Evolutionary conservation across 345 rosid genomes (phyloP), one percentile per base, ranked within the genome.

Genomic region (Anastatica hierochuntica): DNA sequence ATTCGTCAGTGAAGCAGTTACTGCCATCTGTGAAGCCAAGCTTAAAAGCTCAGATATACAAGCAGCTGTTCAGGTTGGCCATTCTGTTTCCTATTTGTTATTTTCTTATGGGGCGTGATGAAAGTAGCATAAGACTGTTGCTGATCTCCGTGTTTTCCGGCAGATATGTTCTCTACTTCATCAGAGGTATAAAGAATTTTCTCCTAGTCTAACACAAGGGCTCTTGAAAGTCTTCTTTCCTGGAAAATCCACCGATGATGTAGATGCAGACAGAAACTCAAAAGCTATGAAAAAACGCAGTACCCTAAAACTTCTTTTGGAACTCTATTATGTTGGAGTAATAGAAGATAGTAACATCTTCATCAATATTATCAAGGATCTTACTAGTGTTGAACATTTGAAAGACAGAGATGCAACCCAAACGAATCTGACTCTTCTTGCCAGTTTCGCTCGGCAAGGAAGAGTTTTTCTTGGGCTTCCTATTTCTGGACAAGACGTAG

Each of bases 221-320:
- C 94, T 94, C 47, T 55, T 81, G 74, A 88, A 85, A 76, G 74
- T 88, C 45, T 94, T 88, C 76, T 77, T 74, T 65, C 99, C 90
- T 67, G 97, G 94, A 76, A 94, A 94, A 75, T 72, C 97, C 36
- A 82, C 74, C 15, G 95, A 94, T 44, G 97, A 94, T 67, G 58
- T 78, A 56, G 99, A 94, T 30, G 84, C 74, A 7, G 99, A 94
- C 60, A 79, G 67, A 70, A 88, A 80, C 69, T 74, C 76, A 53
- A 94, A 82, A 73, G 94, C 97, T 63, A 85, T 88, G 95, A 88
- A 88, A 66, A 94, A 85, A 55, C 89, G 95, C 62, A 88, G 99
- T 75, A 79, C 89, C 49, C 75, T 94, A 14, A 94, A 88, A 75
- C 79, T 94, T 58, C 83, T 94, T 37, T 56, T 94, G 74, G 99